A percentile compares a stretch with the other conserved stretches of the same genome.
These are phyloP conservation scores for Epichloe elymi DNA, from an alignment of 2,329 filamentous ascomycete species.

Conservation along the genomic window DNA sequence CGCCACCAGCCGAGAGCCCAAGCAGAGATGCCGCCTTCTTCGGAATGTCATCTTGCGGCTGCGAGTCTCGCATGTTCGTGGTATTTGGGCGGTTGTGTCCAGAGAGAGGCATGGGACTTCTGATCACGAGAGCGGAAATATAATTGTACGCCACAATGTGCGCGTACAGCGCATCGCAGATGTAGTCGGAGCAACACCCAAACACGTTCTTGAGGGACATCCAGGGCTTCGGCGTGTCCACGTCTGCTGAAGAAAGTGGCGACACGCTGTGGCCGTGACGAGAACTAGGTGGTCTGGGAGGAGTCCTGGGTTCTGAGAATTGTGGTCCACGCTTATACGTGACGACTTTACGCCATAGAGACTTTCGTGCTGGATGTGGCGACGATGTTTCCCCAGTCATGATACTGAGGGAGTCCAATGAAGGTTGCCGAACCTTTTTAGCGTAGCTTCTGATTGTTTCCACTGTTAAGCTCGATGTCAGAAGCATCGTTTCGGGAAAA, in stretches of 20 bases:
- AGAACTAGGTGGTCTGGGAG: not conserved
- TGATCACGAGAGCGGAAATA: constrained; percentile 24
- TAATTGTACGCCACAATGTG: constrained; percentile 49
- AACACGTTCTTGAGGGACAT: constrained; percentile 38
- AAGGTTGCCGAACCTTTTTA: constrained; percentile 35
- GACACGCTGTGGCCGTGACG: constrained; percentile 5
- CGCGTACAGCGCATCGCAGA: constrained; percentile 46
- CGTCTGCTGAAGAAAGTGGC: constrained; percentile 7
- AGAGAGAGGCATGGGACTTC: constrained; percentile 9
- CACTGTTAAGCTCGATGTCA: constrained; percentile 39
- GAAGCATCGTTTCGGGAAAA: constrained; percentile 47
- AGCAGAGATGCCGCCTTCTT: constrained; percentile 39
- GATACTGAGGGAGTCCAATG: constrained; percentile 12
- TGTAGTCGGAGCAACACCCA: constrained; percentile 35
- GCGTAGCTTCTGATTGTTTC: constrained; percentile 45
- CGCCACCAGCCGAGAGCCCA: constrained; percentile 25
- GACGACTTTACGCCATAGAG: constrained; percentile 25
- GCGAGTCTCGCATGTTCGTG: constrained; percentile 11
- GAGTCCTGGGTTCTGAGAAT: constrained; percentile 1
- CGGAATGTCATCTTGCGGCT: constrained; percentile 26
- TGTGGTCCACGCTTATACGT: constrained; percentile 14
- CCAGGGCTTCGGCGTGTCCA: constrained; percentile 24
- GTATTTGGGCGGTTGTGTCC: constrained; percentile 7
- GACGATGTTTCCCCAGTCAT: constrained; percentile 9
- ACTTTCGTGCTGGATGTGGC: constrained; percentile 12